Conservation (phyloP, 2,329 filamentous ascomycete species). For the Hymenotorrendiella dingleyae region DNA sequence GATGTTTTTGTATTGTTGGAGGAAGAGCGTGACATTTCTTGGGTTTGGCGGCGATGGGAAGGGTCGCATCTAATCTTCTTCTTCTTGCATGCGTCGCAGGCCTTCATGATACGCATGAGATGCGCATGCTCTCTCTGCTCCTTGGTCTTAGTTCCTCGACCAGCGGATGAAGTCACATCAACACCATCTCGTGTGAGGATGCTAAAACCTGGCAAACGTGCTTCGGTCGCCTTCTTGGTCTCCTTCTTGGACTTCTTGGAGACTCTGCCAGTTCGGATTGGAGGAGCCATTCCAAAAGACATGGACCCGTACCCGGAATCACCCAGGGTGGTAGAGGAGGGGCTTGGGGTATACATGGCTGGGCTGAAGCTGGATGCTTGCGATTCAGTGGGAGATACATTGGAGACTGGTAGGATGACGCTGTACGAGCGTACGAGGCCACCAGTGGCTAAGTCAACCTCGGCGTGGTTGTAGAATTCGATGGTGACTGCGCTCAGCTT, state of each 20-base stretch:
- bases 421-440: slow-evolving; percentile 43
- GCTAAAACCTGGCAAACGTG: slow-evolving; percentile 53
- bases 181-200: slow-evolving; percentile 59
- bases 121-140: slow-evolving; percentile 63
- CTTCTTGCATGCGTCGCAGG: slow-evolving; percentile 55
- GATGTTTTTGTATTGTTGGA: slow-evolving; percentile 18
- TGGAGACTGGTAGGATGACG: slow-evolving; percentile 31
- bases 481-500: slow-evolving; percentile 53
- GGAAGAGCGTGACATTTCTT: slow-evolving; percentile 21
- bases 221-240: slow-evolving; percentile 22
- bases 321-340: slow-evolving; percentile 41
- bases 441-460: slow-evolving; percentile 53
- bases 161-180: slow-evolving; percentile 57
- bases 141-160: slow-evolving; percentile 59
- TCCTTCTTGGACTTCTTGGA: slow-evolving; percentile 26
- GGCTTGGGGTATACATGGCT: slow-evolving; percentile 32
- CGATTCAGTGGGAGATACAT: slow-evolving; percentile 21
- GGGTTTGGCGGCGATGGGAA: slow-evolving; percentile 22
- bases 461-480: slow-evolving; percentile 53
- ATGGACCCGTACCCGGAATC: slow-evolving; percentile 22
- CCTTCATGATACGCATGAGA: slow-evolving; percentile 61
- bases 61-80: slow-evolving; percentile 52
- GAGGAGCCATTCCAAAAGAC: slow-evolving; percentile 21
- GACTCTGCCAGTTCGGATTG: slow-evolving; percentile 15
- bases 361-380: slow-evolving; percentile 51